Base-by-base conservation (phyloP, 2,329 filamentous ascomycete genomes). In the Aaosphaeria arxii region DNA sequence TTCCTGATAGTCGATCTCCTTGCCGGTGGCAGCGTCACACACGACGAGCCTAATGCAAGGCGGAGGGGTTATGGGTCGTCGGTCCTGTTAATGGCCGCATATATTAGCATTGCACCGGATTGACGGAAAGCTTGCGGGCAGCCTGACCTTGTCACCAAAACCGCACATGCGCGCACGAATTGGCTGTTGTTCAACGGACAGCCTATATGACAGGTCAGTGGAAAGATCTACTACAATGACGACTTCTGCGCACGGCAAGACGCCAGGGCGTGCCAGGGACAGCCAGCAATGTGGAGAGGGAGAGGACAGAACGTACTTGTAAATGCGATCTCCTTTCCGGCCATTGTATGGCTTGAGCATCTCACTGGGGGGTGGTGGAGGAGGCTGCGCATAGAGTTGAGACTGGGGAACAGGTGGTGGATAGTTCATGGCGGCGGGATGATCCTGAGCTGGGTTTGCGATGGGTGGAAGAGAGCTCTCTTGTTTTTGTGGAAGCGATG, bases 141-240 rank as follows among this genome's bases (percentile, higher is more conserved):
- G 51, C 54, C 59, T 61, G 74, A 94, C 89, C 81, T 97, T 99
- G 76, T 99, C 94, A 53, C 94, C 94, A 74, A 97, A 99, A 6
- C 94, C 94, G 75, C 94, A 99, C 94, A 97, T 97, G 52, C 94
- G 88, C 56, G 94, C 94, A 61, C 94, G 85, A 61, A 89, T 81
- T 44, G 94, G 94, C 71, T 97, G 91, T 74, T 99, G 94, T 57
- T 89, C 85, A 51, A 96, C 89, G 56, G 5, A 4, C n/a, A 48
- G 46, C 7, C 42, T 44, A 42, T 13, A 39, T 24, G 17, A 11
- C 17, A 36, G 6, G 30, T 46, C 28, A 54, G 49, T 43, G 7
- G 38, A 11, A 11, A 38, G 11, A 11, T 9, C 30, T 28, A 7
- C 17, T 24, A 24, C 2, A 24, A 24, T 24, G 17, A 24, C 17